Conservation (phyloP, 306 rosid species). For the Albizia julibrissin region DNA sequence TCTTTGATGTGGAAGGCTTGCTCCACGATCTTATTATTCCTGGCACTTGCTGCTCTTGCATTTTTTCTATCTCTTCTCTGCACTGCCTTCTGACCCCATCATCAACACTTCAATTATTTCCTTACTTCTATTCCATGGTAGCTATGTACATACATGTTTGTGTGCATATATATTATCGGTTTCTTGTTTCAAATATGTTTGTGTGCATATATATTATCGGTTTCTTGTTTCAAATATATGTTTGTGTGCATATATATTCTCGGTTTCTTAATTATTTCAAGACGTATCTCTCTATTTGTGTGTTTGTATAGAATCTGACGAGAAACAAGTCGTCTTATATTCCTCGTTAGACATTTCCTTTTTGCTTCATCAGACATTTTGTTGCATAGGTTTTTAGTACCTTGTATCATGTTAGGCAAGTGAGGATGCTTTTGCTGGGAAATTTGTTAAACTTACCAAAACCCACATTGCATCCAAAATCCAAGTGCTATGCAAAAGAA, state of each 20-base stretch:
- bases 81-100: neutral
- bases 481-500: neutral
- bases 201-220: neutral
- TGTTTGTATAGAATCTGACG: neutral
- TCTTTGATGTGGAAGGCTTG: slow-evolving; percentile 21
- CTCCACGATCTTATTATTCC: slow-evolving; percentile 9
- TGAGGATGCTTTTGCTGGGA: neutral
- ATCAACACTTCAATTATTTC: neutral
- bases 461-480: too few species aligned
- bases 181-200: neutral
- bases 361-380: neutral
- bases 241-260: neutral
- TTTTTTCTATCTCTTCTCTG: slow-evolving; percentile 23
- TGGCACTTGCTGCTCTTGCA: slow-evolving; percentile 26
- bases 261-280: neutral
- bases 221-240: neutral
- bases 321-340: neutral
- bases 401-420: neutral
- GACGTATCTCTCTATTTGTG: neutral
- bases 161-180: neutral
- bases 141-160: neutral
- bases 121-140: neutral
- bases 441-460: neutral
- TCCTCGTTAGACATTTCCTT: neutral
- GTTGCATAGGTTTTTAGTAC: neutral